Conservation (phyloP, 169 alveolate species). For the Plasmodium reichenowi region DNA sequence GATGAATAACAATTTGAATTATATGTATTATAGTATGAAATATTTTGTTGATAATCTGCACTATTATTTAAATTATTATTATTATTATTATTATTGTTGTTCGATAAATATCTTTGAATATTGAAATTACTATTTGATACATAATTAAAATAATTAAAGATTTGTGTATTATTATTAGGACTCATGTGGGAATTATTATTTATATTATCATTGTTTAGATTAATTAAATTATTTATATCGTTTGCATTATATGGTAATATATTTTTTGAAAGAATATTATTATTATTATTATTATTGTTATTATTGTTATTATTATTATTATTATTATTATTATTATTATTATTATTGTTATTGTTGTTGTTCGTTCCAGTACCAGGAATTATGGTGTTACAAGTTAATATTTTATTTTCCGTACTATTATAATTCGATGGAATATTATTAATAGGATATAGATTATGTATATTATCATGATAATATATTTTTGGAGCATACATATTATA, state of each 20-base stretch:
- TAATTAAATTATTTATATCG: background rate
- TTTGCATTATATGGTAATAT: background rate
- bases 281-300: background rate
- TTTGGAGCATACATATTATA: conserved; percentile 9
- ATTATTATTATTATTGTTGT: background rate
- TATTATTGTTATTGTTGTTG: background rate
- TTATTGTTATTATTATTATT: background rate
- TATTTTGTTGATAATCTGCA: conserved; percentile 27
- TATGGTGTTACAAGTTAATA: background rate
- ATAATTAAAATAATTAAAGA: conserved; percentile 30
- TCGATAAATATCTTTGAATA: conserved; percentile 20
- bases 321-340: background rate
- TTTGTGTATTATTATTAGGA: conserved; percentile 25
- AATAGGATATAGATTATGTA: conserved; percentile 1
- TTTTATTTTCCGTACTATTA: background rate
- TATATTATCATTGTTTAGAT: background rate
- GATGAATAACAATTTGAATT: conserved; percentile 27
- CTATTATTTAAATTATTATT: background rate
- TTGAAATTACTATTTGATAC: conserved; percentile 23
- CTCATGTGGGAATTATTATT: background rate
- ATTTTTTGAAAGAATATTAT: conserved; percentile 1
- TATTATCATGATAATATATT: conserved; percentile 3
- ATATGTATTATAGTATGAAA: conserved; percentile 26
- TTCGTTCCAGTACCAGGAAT: background rate
- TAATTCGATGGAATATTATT: background rate